Evolutionary conservation across 257 asterid genomes (phyloP), one percentile per base, ranked within the genome.

Genomic region (Paulownia fortunei): DNA sequence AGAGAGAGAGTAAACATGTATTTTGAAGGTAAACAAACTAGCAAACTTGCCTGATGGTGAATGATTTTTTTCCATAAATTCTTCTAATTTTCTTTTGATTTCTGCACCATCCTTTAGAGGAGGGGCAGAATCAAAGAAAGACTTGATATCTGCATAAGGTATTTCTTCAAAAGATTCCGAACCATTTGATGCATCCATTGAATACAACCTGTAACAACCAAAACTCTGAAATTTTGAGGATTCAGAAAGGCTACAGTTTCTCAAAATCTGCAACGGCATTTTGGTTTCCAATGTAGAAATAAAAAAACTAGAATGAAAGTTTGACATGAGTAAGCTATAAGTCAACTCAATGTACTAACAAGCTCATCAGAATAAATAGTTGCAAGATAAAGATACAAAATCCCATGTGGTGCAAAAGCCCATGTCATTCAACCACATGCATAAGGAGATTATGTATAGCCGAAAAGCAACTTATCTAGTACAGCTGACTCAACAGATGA

Each of bases 81-180:
- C 94, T 70, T 87, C 81, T 16, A 91, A 37, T 70, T 82, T 87
- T 42, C 69, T 80, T 72, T 80, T 87, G 84, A 86, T 85, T 66
- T 87, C 90, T 34, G 82, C 86, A 44, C 72, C 87, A 82, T 90
- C 90, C 82, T 86, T 89, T 52, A 95, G 84, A 67, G 98, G 87
- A 72, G 99, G 98, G 39, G 98, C 94, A 34, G 97, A 92, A 66
- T 87, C 90, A 78, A 95, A 93, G 92, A 95, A 95, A 26, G 88
- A 82, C 60, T 86, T 82, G 65, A 89, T 76, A 62, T 91, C 94
- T 23, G 74, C 82, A 56, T 63, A 12, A 70, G 90, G 63, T 18
- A 87, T 88, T 79, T 77, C 92, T 51, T 79, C 86, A 27, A 54
- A 58, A 68, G 56, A 75, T 36, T 56, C 84, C 0, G 76, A 55